phyloP scores from a whole-genome alignment of 805 yeast genomes.

The Isabelozyma gotoi region DNA sequence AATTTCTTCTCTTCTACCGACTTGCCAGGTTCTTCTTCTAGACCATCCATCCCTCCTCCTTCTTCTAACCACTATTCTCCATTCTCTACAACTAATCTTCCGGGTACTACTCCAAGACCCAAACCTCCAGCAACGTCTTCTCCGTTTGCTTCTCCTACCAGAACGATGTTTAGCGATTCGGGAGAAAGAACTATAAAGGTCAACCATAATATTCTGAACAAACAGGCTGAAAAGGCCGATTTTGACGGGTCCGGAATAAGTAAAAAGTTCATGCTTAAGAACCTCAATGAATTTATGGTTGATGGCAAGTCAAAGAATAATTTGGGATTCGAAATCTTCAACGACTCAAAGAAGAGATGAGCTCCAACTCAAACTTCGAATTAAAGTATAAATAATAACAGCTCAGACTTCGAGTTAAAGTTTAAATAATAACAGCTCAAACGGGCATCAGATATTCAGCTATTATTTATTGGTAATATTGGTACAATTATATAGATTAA shows the following conservation, averaged over 20 bases:
- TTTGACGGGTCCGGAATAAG: neutral
- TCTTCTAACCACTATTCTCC: neutral
- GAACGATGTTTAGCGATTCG: neutral
- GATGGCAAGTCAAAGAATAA: slow-evolving; percentile 1
- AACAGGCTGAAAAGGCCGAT: neutral
- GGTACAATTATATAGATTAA: neutral
- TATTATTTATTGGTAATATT: neutral
- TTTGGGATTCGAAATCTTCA: slow-evolving; percentile 2
- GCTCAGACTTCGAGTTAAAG: too few species aligned
- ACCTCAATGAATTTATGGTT: slow-evolving; percentile 1
- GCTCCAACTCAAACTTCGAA: too few species aligned
- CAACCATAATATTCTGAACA: neutral
- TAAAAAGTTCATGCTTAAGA: slow-evolving; percentile 1
- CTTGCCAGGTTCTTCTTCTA: neutral
- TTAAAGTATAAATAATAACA: too few species aligned
- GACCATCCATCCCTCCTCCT: neutral
- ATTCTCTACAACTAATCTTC: neutral
- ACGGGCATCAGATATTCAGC: too few species aligned
- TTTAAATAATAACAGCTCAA: too few species aligned
- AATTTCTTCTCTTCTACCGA: slow-evolving; percentile 14
- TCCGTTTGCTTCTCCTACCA: neutral
- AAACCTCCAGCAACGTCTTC: neutral
- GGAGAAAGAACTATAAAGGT: neutral
- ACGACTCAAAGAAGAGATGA: neutral
- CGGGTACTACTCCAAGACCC: slow-evolving; percentile 1